These are phyloP conservation scores for Hansenula sp. DNA, from an alignment of 1,139 yeast genomes.

Conservation along the genomic window DNA sequence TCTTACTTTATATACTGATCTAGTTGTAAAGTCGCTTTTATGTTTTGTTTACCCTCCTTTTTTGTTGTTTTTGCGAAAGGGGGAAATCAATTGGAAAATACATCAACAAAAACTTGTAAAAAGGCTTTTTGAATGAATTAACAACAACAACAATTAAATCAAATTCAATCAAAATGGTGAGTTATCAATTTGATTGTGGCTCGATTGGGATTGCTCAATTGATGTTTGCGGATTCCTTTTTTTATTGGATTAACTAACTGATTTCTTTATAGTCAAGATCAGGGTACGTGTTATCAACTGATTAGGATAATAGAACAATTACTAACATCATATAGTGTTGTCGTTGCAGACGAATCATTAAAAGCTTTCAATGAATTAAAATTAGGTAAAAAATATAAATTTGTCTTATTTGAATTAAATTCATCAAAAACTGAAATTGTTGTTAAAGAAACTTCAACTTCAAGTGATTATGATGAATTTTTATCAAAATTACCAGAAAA, in stretches of 20 bases:
- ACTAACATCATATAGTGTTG: constrained; percentile 48
- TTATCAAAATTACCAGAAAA: constrained; percentile 87
- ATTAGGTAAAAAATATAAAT: constrained; percentile 88
- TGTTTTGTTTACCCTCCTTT: too few relatives aligned
- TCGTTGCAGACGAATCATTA: constrained; percentile 93
- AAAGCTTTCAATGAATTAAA: constrained; percentile 92
- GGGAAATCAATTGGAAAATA: too few relatives aligned
- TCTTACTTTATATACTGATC: too few relatives aligned
- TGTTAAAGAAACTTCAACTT: constrained; percentile 79
- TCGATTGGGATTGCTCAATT: not conserved
- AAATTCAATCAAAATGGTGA: not conserved
- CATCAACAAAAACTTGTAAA: too few relatives aligned
- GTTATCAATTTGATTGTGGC: not conserved
- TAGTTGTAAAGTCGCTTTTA: too few relatives aligned
- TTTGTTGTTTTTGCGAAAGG: too few relatives aligned
- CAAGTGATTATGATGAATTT: constrained; percentile 74
- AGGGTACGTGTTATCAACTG: constrained; percentile 45
- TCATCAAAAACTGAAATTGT: constrained; percentile 85
- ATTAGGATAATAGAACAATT: not conserved
- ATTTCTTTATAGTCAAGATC: constrained; percentile 49
- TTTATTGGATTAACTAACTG: constrained; percentile 5
- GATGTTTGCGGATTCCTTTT: not conserved
- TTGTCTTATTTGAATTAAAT: constrained; percentile 73
- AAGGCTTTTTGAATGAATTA: too few relatives aligned
- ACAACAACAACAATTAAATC: not conserved